These are phyloP conservation scores for Corylus americana DNA, from an alignment of 306 rosid species.

Conservation along the genomic window DNA sequence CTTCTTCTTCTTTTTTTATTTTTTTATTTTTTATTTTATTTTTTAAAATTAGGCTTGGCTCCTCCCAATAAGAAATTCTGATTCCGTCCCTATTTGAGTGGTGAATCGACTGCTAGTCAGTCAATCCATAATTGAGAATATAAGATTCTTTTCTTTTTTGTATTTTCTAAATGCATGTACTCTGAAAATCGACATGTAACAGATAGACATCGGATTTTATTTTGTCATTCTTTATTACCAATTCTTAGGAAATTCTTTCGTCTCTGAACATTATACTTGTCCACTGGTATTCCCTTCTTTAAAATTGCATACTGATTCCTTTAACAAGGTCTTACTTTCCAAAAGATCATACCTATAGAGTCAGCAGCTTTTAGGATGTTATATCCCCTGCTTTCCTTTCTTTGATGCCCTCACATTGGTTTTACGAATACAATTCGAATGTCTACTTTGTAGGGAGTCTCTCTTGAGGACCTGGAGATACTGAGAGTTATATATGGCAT, in stretches of 20 bases:
- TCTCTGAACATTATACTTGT: not conserved
- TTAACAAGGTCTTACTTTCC: not conserved
- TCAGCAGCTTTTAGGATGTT: not conserved
- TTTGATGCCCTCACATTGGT: not conserved
- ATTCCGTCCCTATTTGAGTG: not conserved
- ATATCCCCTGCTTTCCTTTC: not conserved
- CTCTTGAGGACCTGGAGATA: slow-evolving; percentile 78
- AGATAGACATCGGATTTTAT: not conserved
- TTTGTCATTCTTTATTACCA: not conserved
- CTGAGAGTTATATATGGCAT: slow-evolving; percentile 78
- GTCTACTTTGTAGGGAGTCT: slow-evolving; percentile 60
- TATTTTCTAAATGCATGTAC: not conserved
- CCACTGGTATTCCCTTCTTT: not conserved
- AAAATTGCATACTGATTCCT: not conserved
- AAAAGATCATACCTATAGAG: not conserved
- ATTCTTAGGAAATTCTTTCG: not conserved
- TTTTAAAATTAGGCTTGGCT: not conserved
- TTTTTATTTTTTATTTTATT: not conserved
- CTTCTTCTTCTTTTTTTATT: not conserved
- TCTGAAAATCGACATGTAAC: not conserved
- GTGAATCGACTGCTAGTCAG: not conserved
- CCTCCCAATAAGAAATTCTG: no score
- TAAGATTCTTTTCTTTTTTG: not conserved
- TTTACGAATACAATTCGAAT: slow-evolving; percentile 11
- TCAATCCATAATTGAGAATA: no score